These are phyloP conservation scores for Lenzites betulinus DNA, from an alignment of 768 basidiomycete species.

Conservation along the genomic window DNA sequence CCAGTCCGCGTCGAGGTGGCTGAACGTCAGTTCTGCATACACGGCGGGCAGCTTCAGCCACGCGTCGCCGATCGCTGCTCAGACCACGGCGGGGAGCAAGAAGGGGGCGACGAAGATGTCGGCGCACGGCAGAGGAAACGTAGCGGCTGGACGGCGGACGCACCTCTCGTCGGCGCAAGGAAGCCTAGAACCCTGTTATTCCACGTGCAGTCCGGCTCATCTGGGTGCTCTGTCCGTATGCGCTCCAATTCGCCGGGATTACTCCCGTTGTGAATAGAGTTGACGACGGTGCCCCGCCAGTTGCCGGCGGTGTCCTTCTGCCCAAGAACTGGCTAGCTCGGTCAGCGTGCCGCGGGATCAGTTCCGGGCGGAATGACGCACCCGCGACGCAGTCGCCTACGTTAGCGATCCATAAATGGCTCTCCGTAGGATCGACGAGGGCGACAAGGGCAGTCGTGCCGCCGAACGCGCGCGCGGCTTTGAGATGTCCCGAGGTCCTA, in stretches of 20 bases:
- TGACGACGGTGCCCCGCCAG: slow-evolving; percentile 65
- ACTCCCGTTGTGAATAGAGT: slow-evolving; percentile 69
- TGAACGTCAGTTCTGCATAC: slow-evolving; percentile 38
- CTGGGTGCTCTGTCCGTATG: slow-evolving; percentile 64
- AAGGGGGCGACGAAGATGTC: not conserved
- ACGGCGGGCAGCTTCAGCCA: slow-evolving; percentile 40
- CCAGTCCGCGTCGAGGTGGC: slow-evolving; percentile 40
- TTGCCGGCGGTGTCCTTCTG: slow-evolving; percentile 44
- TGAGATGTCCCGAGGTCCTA: slow-evolving; percentile 60
- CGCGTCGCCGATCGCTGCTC: slow-evolving; percentile 38
- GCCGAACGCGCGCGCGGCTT: slow-evolving; percentile 73
- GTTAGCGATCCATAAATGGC: slow-evolving; percentile 78
- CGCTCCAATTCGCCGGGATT: slow-evolving; percentile 68
- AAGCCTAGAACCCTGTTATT: slow-evolving; percentile 74
- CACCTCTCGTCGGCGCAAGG: slow-evolving; percentile 77
- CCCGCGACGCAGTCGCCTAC: slow-evolving; percentile 81
- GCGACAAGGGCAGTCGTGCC: slow-evolving; percentile 78
- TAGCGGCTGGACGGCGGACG: slow-evolving; percentile 30
- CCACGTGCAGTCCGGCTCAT: slow-evolving; percentile 66
- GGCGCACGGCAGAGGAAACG: not conserved
- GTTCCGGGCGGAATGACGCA: slow-evolving; percentile 36
- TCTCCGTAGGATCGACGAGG: slow-evolving; percentile 66
- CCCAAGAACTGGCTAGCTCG: slow-evolving; percentile 41
- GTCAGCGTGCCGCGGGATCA: slow-evolving; percentile 4
- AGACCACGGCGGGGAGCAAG: not conserved